Evolutionary conservation across 2,329 filamentous ascomycete species (phyloP).

Genomic region (Helotiales sp.): DNA sequence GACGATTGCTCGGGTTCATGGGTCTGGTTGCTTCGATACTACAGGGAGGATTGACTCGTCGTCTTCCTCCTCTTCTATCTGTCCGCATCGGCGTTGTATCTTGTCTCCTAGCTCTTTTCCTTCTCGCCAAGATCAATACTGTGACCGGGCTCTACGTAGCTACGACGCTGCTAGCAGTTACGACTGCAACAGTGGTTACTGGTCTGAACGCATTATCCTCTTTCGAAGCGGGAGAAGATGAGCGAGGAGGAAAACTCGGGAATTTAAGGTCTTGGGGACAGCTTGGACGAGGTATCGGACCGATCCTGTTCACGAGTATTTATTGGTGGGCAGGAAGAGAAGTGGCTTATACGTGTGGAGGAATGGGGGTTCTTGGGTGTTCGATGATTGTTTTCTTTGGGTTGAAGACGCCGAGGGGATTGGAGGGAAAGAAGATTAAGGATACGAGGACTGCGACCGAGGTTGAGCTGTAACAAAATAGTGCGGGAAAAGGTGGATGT

Average conservation of each 20-base stretch:
- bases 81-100: slow-evolving; percentile 77
- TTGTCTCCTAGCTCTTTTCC: slow-evolving; percentile 76
- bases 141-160: slow-evolving; percentile 75
- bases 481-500: not conserved
- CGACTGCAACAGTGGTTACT: slow-evolving; percentile 92
- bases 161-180: slow-evolving; percentile 81
- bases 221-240: slow-evolving; percentile 78
- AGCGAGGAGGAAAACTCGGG: slow-evolving; percentile 85
- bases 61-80: slow-evolving; percentile 76
- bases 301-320: slow-evolving; percentile 86
- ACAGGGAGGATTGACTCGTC: slow-evolving; percentile 87
- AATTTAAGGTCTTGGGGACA: slow-evolving; percentile 82
- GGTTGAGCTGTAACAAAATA: slow-evolving; percentile 16
- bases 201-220: slow-evolving; percentile 89
- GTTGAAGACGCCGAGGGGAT: slow-evolving; percentile 50
- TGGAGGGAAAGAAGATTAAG: slow-evolving; percentile 29
- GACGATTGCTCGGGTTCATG: slow-evolving; percentile 84
- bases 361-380: slow-evolving; percentile 76
- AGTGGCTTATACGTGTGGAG: slow-evolving; percentile 79
- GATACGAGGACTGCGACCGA: slow-evolving; percentile 23
- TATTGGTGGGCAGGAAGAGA: slow-evolving; percentile 98
- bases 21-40: slow-evolving; percentile 89
- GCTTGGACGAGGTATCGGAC: slow-evolving; percentile 82
- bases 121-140: slow-evolving; percentile 70
- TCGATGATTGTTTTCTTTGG: slow-evolving; percentile 68